phyloP scores from a whole-genome alignment of 2,329 filamentous ascomycete species.

The Clarireedia sp. region DNA sequence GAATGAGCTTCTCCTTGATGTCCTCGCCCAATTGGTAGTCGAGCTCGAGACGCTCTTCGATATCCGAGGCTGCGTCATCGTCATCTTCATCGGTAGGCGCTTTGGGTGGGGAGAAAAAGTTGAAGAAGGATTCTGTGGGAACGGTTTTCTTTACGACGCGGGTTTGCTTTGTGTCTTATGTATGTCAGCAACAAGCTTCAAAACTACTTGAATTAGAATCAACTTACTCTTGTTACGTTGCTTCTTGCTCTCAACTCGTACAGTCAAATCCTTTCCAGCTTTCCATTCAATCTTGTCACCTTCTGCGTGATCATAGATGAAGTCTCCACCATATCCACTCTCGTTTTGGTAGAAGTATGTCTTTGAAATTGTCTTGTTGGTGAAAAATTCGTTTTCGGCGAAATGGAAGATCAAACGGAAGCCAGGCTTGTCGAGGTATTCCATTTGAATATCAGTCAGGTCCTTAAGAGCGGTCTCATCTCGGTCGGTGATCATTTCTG shows the following conservation, averaged over 20 bases:
- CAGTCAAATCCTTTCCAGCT: constrained; percentile 82
- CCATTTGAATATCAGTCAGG: constrained; percentile 92
- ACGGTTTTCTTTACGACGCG: constrained; percentile 99
- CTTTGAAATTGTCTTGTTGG: constrained; percentile 94
- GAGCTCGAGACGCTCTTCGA: constrained; percentile 94
- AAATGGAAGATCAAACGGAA: constrained; percentile 99
- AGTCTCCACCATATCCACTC: constrained; percentile 96
- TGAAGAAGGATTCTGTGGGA: constrained; percentile 92
- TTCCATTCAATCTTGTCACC: constrained; percentile 99
- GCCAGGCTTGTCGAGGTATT: constrained; percentile 95
- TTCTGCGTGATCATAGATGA: constrained; percentile 98
- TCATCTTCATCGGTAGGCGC: constrained; percentile 66
- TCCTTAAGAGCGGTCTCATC: constrained; percentile 90
- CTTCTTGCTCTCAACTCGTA: constrained; percentile 97
- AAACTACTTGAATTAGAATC: background rate
- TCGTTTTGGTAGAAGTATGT: constrained; percentile 99
- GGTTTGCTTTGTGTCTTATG: constrained; percentile 91
- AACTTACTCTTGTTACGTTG: constrained; percentile 96
- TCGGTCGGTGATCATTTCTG: constrained; percentile 97
- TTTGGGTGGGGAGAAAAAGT: constrained; percentile 90
- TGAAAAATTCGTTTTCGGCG: constrained; percentile 89
- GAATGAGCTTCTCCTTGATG: constrained; percentile 99
- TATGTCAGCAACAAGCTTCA: constrained; percentile 8
- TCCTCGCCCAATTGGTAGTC: constrained; percentile 99
- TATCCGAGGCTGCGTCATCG: constrained; percentile 73